Base-by-base conservation (phyloP, 2,329 filamentous ascomycete genomes). In the Hymenoscyphus salicellus region DNA sequence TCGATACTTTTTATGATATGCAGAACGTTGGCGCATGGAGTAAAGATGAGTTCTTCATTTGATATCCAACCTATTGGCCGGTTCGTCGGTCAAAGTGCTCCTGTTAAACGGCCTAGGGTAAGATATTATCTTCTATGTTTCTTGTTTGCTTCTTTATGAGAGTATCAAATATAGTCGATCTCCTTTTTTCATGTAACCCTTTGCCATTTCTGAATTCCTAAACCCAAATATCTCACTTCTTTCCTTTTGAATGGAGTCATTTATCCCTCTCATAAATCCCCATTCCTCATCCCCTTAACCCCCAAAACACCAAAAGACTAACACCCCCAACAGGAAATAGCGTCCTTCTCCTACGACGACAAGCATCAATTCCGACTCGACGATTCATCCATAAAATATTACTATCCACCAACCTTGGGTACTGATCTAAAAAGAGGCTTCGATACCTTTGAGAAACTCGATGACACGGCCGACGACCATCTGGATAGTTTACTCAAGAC, bases 311-410 rank as follows among this genome's bases (percentile, higher is more conserved):
- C 6, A 36, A 17, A 11, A n/a, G n/a, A n/a, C n/a, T n/a, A n/a
- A n/a, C 7, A 64, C 41, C 30, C 16, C 8, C 16, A 14, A 10
- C 64, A 94, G 89, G 95, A 99, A 80, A 91, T 99, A 69, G 86
- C 94, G 3, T 92, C 84, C 78, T 99, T 98, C 79, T 98, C 94
- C 8, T 98, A 95, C 78, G 92, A 98, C 75, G 86, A 93, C 55
- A 81, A 93, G 32, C 95, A 94, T 75, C 78, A 86, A 62, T 93
- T 93, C 73, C 88, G 82, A 58, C 84, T 89, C 3, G 92, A 92
- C 68, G 89, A 90, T 66, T 90, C 89, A 2, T 94, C 92, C 0
- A 75, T 99, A 69, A 87, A 88, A 69, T 97, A 94, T 80, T 98
- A 97, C 78, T 95, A 97, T 73, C 89, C 91, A 1, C 91, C 90